A percentile compares a stretch with the other conserved stretches of the same genome.
phyloP scores from a whole-genome alignment of 2,329 filamentous ascomycete genomes.

The Diplodia sapinea region DNA sequence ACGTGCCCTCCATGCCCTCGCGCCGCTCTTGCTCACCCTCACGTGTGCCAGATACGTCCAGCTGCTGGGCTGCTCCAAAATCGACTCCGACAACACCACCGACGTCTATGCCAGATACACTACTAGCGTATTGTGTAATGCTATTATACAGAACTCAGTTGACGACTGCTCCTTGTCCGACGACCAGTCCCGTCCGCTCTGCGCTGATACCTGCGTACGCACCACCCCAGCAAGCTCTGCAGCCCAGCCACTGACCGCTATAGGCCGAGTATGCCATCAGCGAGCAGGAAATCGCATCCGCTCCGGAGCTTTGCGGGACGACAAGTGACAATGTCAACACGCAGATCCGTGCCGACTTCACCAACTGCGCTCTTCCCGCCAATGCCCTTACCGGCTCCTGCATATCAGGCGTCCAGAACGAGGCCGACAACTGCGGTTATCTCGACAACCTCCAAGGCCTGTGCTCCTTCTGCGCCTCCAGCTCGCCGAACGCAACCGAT shows the following conservation, averaged over 20 bases:
- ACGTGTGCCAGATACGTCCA: constrained; percentile 71
- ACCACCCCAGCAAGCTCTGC: neutral
- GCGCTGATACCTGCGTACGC: constrained; percentile 85
- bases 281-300: constrained; percentile 82
- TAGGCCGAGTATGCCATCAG: constrained; percentile 84
- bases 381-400: constrained; percentile 76
- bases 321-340: constrained; percentile 69
- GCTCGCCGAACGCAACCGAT: constrained; percentile 88
- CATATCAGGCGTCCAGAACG: constrained; percentile 77
- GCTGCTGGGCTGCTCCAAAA: constrained; percentile 77
- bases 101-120: constrained; percentile 92
- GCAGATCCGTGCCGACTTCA: constrained; percentile 90
- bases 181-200: constrained; percentile 74
- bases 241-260: constrained; percentile 17
- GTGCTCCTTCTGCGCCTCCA: constrained; percentile 83
- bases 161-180: constrained; percentile 68
- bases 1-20: constrained; percentile 43
- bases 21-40: constrained; percentile 32
- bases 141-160: constrained; percentile 89
- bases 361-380: constrained; percentile 83
- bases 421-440: constrained; percentile 87
- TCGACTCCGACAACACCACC: constrained; percentile 79
- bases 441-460: constrained; percentile 72
- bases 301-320: constrained; percentile 72
- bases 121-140: constrained; percentile 88